Evolutionary conservation across 1,139 yeast species (phyloP), one percentile per base, ranked within the genome.

Genomic region (Sugiyamaella pinicola): DNA sequence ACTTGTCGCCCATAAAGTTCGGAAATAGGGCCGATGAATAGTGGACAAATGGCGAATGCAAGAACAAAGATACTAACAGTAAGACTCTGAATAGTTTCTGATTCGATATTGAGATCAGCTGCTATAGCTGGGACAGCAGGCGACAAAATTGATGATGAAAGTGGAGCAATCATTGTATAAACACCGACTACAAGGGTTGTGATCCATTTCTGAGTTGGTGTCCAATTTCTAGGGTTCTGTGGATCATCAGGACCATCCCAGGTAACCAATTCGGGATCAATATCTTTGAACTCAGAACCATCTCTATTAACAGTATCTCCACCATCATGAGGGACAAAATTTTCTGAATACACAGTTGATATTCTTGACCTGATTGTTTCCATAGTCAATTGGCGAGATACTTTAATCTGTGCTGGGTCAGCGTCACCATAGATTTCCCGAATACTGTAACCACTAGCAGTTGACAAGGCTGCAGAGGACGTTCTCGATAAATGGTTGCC

Each of bases 161-260:
- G 74, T 0, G 87, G 85, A 0, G 84, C 75, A 8, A 82, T 68
- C 49, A 82, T 70, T 0, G 85, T 78, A 61, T 81, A 81, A 7
- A 75, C 37, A 0, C 84, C 69, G 2, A 81, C 85, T n/a, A 82
- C 65, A 8, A 64, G 51, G 2, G 83, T 77, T 49, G 78, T 77
- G 17, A 68, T 53, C 61, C 75, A 66, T 61, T 83, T 82, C 33
- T 69, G 62, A 0, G 51, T 17, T 0, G 56, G 13, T 0, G 76
- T 29, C 87, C 87, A 84, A 66, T 84, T 84, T 55, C 86, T 69
- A 31, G 89, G 87, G 59, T 78, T 77, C 18, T 69, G 69, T 0
- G 85, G 83, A 62, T 84, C 88, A 54, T 80, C 77, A 1, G 73
- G 75, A 3, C 83, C 82, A 39, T 82, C 84, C 87, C 87, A 83